phyloP scores from a whole-genome alignment of 2,329 filamentous ascomycete genomes.

The Aspergillus pseudoterreus region DNA sequence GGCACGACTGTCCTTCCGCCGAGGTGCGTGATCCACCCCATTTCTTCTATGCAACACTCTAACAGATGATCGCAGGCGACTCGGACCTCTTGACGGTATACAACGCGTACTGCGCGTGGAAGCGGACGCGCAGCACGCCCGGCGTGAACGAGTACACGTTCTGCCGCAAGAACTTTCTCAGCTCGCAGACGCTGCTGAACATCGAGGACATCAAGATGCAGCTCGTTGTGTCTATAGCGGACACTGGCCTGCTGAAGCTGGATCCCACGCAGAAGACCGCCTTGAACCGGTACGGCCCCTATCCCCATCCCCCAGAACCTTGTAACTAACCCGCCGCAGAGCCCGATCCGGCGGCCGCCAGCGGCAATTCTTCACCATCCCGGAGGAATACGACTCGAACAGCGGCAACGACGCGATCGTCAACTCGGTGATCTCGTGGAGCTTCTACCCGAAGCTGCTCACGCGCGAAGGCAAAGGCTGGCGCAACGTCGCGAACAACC shows the following conservation, averaged over 20 bases:
- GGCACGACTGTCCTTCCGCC: conserved; percentile 72
- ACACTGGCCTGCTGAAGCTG: conserved; percentile 76
- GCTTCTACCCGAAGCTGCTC: conserved; percentile 92
- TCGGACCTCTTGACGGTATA: conserved; percentile 91
- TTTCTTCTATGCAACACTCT: background rate
- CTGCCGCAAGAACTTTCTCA: conserved; percentile 92
- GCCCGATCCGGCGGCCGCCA: conserved; percentile 62
- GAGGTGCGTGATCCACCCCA: conserved; percentile 41
- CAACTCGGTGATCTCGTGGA: conserved; percentile 82
- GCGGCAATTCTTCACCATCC: conserved; percentile 79
- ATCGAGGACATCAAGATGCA: conserved; percentile 97
- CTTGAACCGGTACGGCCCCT: conserved; percentile 55
- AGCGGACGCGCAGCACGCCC: conserved; percentile 69
- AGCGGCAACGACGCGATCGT: conserved; percentile 77
- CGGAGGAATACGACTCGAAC: conserved; percentile 68
- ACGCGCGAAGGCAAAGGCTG: conserved; percentile 80
- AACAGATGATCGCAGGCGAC: conserved; percentile 53
- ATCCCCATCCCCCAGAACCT: background rate
- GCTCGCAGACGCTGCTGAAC: conserved; percentile 78
- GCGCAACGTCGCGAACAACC: conserved; percentile 90
- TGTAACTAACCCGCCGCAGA: conserved; percentile 24
- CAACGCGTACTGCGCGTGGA: conserved; percentile 91
- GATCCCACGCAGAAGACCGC: conserved; percentile 67
- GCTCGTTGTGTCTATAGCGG: conserved; percentile 76
- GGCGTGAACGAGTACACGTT: conserved; percentile 77